Conservation (phyloP, 345 rosid genomes). For the Cardamine resedifolia region DNA sequence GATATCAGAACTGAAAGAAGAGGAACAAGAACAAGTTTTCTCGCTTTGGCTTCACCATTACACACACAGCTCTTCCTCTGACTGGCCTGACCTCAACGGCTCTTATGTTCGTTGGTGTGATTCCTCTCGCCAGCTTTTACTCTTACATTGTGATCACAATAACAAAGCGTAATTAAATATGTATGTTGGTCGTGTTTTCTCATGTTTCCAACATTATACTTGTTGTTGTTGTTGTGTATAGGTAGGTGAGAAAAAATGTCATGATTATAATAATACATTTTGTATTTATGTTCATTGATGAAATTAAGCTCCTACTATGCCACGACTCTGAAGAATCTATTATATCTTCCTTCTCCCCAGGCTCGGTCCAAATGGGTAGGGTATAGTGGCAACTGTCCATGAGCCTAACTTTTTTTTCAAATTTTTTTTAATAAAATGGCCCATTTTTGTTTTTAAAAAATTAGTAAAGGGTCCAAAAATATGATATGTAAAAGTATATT, state of each 20-base stretch:
- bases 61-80: conserved; percentile 62
- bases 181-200: background rate
- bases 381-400: too few relatives aligned
- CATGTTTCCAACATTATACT: background rate
- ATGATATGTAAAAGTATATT: too few relatives aligned
- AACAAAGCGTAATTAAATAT: background rate
- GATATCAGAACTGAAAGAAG: conserved; percentile 51
- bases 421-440: too few relatives aligned
- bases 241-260: background rate
- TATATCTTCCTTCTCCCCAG: too few relatives aligned
- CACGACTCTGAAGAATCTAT: too few relatives aligned
- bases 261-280: background rate
- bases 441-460: too few relatives aligned
- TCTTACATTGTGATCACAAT: conserved; percentile 30
- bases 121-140: conserved; percentile 65
- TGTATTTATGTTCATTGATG: too few relatives aligned
- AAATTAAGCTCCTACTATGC: too few relatives aligned
- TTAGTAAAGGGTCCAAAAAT: too few relatives aligned
- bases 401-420: too few relatives aligned
- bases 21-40: conserved; percentile 69
- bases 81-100: conserved; percentile 82
- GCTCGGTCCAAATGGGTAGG: too few relatives aligned
- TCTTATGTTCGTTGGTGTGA: conserved; percentile 69
- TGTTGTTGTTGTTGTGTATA: background rate
- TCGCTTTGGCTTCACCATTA: conserved; percentile 89